Conservation (phyloP, 495 filamentous ascomycete species). For the Apiosordaria backusii region DNA sequence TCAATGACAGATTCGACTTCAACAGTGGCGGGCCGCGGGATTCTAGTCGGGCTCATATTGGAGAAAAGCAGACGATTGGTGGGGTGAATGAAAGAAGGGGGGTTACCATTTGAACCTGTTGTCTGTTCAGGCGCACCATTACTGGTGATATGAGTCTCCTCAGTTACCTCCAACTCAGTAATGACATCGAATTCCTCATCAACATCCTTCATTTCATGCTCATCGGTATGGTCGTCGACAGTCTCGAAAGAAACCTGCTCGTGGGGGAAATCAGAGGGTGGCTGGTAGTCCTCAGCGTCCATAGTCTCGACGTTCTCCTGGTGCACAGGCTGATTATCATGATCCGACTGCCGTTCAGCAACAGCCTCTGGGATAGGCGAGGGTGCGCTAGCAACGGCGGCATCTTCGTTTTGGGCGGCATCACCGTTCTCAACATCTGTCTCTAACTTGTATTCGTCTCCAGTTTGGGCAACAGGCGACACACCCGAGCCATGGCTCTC, state of each 20-base stretch:
- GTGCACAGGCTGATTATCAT: neutral
- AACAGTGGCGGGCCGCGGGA: neutral
- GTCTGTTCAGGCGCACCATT: conserved; percentile 9
- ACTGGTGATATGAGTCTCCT: conserved; percentile 1
- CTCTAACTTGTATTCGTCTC: too few species aligned
- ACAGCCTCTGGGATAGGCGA: neutral
- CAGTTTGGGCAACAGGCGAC: neutral
- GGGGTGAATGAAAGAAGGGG: conserved; percentile 14
- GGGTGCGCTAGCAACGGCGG: neutral
- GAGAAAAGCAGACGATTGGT: neutral
- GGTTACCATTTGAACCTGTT: conserved; percentile 27
- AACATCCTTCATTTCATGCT: conserved; percentile 1
- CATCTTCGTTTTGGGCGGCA: neutral
- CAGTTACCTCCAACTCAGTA: neutral
- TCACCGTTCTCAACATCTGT: neutral
- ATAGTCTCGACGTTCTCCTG: neutral
- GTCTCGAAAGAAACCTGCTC: neutral
- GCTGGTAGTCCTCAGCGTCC: neutral
- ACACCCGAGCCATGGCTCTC: neutral
- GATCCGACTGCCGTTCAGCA: neutral
- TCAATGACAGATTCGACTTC: conserved; percentile 22
- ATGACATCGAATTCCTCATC: neutral
- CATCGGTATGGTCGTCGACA: neutral
- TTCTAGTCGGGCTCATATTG: neutral
- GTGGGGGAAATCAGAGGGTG: neutral